These are phyloP conservation scores for Lepidopterella palustris DNA, from an alignment of 495 filamentous ascomycete genomes.

Conservation along the genomic window DNA sequence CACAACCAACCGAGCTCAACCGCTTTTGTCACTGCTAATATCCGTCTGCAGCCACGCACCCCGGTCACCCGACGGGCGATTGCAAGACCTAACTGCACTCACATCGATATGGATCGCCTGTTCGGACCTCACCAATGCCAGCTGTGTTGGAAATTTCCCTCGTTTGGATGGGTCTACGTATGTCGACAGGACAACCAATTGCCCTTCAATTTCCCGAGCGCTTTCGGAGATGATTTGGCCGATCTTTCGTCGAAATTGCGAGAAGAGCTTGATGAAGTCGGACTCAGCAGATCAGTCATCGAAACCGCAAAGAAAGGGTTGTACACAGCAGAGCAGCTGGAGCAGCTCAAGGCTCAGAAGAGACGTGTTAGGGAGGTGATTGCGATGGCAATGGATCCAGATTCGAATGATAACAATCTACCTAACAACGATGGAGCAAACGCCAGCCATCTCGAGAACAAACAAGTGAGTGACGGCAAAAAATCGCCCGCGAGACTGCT, in stretches of 20 bases:
- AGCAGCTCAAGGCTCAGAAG: slow-evolving; percentile 40
- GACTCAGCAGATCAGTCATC: slow-evolving; percentile 37
- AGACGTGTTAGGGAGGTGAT: slow-evolving; percentile 30
- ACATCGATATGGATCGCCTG: slow-evolving; percentile 52
- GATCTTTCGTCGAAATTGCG: too few relatives aligned
- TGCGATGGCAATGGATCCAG: not conserved
- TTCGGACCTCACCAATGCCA: slow-evolving; percentile 46
- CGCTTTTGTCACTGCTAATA: not conserved
- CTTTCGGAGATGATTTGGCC: too few relatives aligned
- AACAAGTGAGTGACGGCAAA: not conserved
- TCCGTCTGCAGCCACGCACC: not conserved
- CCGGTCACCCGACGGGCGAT: slow-evolving; percentile 2
- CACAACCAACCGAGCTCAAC: not conserved
- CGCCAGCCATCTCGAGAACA: too few relatives aligned
- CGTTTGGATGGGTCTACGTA: slow-evolving; percentile 59
- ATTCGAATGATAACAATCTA: not conserved
- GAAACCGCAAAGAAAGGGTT: slow-evolving; percentile 48
- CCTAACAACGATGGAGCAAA: not conserved
- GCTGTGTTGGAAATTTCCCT: slow-evolving; percentile 43
- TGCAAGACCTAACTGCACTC: slow-evolving; percentile 45
- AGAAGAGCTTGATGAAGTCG: slow-evolving; percentile 29
- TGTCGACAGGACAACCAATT: slow-evolving; percentile 56
- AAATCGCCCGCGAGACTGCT: not conserved
- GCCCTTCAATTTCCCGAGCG: too few relatives aligned
- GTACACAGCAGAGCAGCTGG: slow-evolving; percentile 43